These are phyloP conservation scores for Nemophila menziesii DNA, from an alignment of 257 asterid genomes.

Conservation along the genomic window DNA sequence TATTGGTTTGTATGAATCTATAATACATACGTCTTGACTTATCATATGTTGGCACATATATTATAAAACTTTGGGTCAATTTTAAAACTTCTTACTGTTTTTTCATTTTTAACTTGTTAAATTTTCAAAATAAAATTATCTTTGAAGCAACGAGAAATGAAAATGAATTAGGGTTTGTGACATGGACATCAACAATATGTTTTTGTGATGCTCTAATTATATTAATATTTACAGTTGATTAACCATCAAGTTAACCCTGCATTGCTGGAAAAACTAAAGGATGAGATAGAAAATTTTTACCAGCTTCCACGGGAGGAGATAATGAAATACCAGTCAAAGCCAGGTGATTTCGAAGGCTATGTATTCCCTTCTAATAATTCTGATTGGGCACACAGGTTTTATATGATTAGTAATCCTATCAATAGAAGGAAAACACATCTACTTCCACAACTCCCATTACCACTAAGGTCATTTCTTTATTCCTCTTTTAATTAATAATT, in stretches of 20 bases:
- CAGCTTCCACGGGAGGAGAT: slow-evolving; percentile 47
- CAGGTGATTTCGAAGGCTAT: slow-evolving; percentile 54
- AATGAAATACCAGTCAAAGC: slow-evolving; percentile 21
- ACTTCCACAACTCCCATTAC: slow-evolving; percentile 39
- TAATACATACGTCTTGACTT: background rate
- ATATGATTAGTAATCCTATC: slow-evolving; percentile 40
- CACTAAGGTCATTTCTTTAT: slow-evolving; percentile 30
- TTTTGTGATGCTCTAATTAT: too few species aligned
- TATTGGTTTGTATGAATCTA: too few species aligned
- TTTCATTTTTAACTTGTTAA: too few species aligned
- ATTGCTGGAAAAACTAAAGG: slow-evolving; percentile 36
- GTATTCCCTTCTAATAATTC: slow-evolving; percentile 22
- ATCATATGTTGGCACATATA: too few species aligned
- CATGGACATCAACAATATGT: background rate
- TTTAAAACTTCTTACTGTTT: too few species aligned
- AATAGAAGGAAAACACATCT: slow-evolving; percentile 40
- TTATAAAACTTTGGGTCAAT: too few species aligned
- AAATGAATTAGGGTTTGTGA: too few species aligned
- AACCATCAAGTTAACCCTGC: slow-evolving; percentile 48
- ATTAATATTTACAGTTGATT: slow-evolving; percentile 27
- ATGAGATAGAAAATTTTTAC: slow-evolving; percentile 46
- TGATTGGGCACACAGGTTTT: slow-evolving; percentile 64
- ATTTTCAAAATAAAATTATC: too few species aligned
- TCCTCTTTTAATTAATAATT: background rate
- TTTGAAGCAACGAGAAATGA: too few species aligned